phyloP scores from a whole-genome alignment of 2,329 filamentous ascomycete genomes.

The Lecanicillium sp. region DNA sequence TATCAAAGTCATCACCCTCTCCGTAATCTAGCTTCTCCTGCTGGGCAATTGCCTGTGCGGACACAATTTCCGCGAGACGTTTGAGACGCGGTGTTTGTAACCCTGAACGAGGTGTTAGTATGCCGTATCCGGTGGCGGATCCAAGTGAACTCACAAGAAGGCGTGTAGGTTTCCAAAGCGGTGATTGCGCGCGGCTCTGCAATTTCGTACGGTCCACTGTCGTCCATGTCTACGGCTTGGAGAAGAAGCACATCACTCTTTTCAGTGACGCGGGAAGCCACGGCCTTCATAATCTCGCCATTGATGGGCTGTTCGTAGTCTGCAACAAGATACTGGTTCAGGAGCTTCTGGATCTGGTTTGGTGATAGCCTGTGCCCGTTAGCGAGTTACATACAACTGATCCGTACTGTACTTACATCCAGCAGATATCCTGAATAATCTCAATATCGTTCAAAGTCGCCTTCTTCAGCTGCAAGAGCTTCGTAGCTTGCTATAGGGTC shows the following conservation, averaged over 20 bases:
- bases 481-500: conserved; percentile 75
- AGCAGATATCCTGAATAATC: conserved; percentile 99
- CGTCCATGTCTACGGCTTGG: conserved; percentile 96
- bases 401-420: conserved; percentile 67
- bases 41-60: conserved; percentile 90
- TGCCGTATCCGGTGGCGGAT: not conserved
- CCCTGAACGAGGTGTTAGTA: conserved; percentile 47
- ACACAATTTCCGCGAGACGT: conserved; percentile 96
- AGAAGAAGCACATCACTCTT: conserved; percentile 95
- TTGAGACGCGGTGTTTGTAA: conserved; percentile 93
- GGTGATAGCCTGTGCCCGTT: conserved; percentile 68
- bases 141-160: conserved; percentile 72
- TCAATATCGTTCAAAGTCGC: conserved; percentile 98
- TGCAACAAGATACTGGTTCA: conserved; percentile 97
- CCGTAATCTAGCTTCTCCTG: conserved; percentile 73
- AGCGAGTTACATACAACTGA: conserved; percentile 17
- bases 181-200: conserved; percentile 94
- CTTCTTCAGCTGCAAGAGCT: conserved; percentile 97
- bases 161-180: conserved; percentile 94
- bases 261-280: conserved; percentile 92
- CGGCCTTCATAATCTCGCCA: conserved; percentile 99
- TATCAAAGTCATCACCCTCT: conserved; percentile 40
- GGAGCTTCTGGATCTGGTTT: conserved; percentile 96
- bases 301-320: conserved; percentile 99
- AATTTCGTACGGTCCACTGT: conserved; percentile 97